Evolutionary conservation across 2,329 filamentous ascomycete species (phyloP).

Genomic region (Colletotrichum cuscutae): DNA sequence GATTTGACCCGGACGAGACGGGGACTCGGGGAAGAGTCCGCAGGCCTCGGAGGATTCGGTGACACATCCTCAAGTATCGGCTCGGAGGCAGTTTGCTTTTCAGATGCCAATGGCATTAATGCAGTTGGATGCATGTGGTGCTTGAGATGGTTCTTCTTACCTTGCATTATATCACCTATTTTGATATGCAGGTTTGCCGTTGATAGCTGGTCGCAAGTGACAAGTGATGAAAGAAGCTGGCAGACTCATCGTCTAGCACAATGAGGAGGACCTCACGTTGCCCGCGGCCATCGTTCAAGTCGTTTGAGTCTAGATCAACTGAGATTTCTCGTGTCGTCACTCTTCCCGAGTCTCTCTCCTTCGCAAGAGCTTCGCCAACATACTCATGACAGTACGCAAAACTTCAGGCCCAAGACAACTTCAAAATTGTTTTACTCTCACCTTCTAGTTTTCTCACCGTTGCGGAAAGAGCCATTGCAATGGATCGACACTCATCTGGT

Average conservation of each 20-base stretch:
- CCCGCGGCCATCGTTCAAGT: neutral
- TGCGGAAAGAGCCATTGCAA: neutral
- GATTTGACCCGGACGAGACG: neutral
- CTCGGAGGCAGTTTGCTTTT: neutral
- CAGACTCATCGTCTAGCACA: too few relatives aligned
- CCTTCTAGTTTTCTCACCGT: too few relatives aligned
- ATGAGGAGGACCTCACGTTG: neutral
- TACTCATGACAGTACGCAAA: too few relatives aligned
- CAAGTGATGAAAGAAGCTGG: neutral
- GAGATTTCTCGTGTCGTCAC: neutral
- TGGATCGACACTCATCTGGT: neutral
- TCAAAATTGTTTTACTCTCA: too few relatives aligned
- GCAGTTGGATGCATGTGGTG: neutral
- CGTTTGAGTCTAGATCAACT: neutral
- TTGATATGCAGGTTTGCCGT: neutral
- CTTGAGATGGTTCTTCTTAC: neutral
- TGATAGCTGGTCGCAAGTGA: neutral
- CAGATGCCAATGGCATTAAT: neutral
- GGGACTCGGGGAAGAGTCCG: too few relatives aligned
- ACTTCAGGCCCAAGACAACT: too few relatives aligned
- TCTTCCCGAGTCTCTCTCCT: too few relatives aligned
- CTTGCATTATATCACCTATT: too few relatives aligned
- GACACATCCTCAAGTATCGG: neutral
- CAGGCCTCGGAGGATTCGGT: too few relatives aligned
- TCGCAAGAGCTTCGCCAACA: too few relatives aligned